phyloP scores from a whole-genome alignment of 306 rosid species.

The Dalbergia cochinchinensis region DNA sequence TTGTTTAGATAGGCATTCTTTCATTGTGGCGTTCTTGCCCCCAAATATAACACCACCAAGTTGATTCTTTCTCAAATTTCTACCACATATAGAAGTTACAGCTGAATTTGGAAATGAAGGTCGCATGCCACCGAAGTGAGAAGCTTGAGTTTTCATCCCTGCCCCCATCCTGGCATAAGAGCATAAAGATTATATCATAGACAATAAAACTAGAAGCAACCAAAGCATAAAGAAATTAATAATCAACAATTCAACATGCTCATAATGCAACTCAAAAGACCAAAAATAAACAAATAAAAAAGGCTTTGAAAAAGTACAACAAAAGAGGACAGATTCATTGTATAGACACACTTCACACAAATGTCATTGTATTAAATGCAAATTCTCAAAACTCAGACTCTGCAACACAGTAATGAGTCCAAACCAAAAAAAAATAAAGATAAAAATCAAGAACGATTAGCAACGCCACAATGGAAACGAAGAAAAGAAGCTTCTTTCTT shows the following conservation, averaged over 20 bases:
- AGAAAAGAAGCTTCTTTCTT: background rate
- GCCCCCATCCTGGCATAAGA: constrained; percentile 60
- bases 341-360: background rate
- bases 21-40: constrained; percentile 66
- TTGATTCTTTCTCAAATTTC: constrained; percentile 69
- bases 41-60: constrained; percentile 94
- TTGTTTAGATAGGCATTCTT: constrained; percentile 79
- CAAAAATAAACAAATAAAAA: background rate
- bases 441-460: background rate
- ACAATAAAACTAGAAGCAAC: constrained; percentile 30
- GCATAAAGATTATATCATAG: constrained; percentile 13
- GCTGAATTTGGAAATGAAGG: constrained; percentile 34
- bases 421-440: background rate
- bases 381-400: background rate
- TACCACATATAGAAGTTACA: constrained; percentile 35
- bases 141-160: constrained; percentile 51
- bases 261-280: constrained; percentile 15
- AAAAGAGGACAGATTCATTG: background rate
- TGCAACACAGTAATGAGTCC: constrained; percentile 4
- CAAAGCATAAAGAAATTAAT: constrained; percentile 23
- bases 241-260: background rate
- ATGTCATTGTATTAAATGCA: constrained; percentile 1
- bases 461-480: constrained; percentile 25
- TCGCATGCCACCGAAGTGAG: constrained; percentile 16
- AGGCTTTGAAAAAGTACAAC: background rate